Evolutionary conservation across 225 moss, liverwort and hornwort species (phyloP).

Genomic region (Bryum argenteum): DNA sequence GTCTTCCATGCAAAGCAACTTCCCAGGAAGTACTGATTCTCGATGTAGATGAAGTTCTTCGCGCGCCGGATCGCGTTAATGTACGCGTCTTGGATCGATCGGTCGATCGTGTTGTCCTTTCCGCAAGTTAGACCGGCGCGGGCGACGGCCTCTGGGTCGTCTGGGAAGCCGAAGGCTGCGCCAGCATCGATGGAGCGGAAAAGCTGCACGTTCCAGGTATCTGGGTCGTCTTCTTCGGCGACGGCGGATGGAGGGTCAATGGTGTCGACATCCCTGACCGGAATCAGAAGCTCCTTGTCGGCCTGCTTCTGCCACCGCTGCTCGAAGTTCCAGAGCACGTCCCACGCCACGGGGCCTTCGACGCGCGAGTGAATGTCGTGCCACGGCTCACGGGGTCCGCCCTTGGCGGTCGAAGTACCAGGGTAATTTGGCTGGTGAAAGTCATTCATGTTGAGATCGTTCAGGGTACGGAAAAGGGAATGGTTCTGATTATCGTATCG

Average conservation of each 20-base stretch:
- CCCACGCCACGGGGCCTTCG: slow-evolving; percentile 77
- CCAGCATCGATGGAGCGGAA: slow-evolving; percentile 84
- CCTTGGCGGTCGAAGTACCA: slow-evolving; percentile 35
- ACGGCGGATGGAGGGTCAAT: slow-evolving; percentile 62
- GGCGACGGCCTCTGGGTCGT: slow-evolving; percentile 49
- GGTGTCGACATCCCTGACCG: slow-evolving; percentile 42
- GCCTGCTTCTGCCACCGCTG: slow-evolving; percentile 77
- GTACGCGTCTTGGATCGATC: slow-evolving; percentile 80
- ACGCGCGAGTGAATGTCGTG: slow-evolving; percentile 76
- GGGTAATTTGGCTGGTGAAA: slow-evolving; percentile 77
- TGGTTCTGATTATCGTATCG: slow-evolving; percentile 76
- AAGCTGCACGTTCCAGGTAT: slow-evolving; percentile 76
- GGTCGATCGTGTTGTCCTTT: slow-evolving; percentile 74
- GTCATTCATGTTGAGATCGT: slow-evolving; percentile 47
- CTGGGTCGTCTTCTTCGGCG: slow-evolving; percentile 51
- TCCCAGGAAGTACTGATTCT: slow-evolving; percentile 89
- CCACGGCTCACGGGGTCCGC: slow-evolving; percentile 88
- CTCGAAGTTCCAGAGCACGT: slow-evolving; percentile 79
- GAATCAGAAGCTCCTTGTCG: slow-evolving; percentile 12
- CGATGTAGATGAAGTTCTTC: slow-evolving; percentile 76
- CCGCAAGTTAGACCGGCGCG: slow-evolving; percentile 65
- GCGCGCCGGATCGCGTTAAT: slow-evolving; percentile 85
- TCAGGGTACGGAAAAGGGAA: slow-evolving; percentile 59
- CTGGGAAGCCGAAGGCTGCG: slow-evolving; percentile 70
- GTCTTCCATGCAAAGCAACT: slow-evolving; percentile 68